Evolutionary conservation across 768 basidiomycete genomes (phyloP).

Genomic region (Boletus reticuloceps): DNA sequence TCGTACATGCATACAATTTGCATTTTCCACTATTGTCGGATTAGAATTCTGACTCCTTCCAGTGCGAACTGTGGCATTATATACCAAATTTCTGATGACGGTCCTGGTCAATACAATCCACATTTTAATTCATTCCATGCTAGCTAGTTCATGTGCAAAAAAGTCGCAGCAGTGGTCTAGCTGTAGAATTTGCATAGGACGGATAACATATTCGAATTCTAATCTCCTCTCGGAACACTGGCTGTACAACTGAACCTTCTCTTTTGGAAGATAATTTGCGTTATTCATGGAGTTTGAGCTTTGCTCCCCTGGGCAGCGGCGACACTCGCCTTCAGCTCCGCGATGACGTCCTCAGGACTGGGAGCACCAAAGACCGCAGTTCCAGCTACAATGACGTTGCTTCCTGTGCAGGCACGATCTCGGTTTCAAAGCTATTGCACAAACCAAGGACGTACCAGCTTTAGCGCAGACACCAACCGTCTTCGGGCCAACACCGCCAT

Average conservation of each 20-base stretch:
- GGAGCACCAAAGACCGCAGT: constrained; percentile 88
- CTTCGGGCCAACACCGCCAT: constrained; percentile 93
- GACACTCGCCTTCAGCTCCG: constrained; percentile 65
- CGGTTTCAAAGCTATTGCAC: not conserved
- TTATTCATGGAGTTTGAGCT: constrained; percentile 13
- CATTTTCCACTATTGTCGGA: constrained; percentile 30
- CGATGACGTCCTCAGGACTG: constrained; percentile 78
- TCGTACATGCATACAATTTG: constrained; percentile 25
- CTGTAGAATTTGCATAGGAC: constrained; percentile 18
- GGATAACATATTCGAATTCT: constrained; percentile 25
- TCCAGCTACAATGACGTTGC: constrained; percentile 97
- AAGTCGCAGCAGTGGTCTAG: constrained; percentile 9
- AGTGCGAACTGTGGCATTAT: constrained; percentile 27
- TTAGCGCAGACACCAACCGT: constrained; percentile 86
- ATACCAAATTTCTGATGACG: constrained; percentile 30
- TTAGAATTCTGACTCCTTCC: constrained; percentile 25
- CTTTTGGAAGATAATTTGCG: not conserved
- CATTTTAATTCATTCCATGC: constrained; percentile 17
- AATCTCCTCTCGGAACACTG: constrained; percentile 13
- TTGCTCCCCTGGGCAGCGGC: constrained; percentile 59
- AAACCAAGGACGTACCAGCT: constrained; percentile 57
- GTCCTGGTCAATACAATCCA: constrained; percentile 24
- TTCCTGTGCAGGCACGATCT: constrained; percentile 50
- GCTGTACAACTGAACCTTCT: not conserved
- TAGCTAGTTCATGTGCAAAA: constrained; percentile 13